Evolutionary conservation across 768 basidiomycete genomes (phyloP), one percentile per base, ranked within the genome.

Genomic region (Amanita rubescens): DNA sequence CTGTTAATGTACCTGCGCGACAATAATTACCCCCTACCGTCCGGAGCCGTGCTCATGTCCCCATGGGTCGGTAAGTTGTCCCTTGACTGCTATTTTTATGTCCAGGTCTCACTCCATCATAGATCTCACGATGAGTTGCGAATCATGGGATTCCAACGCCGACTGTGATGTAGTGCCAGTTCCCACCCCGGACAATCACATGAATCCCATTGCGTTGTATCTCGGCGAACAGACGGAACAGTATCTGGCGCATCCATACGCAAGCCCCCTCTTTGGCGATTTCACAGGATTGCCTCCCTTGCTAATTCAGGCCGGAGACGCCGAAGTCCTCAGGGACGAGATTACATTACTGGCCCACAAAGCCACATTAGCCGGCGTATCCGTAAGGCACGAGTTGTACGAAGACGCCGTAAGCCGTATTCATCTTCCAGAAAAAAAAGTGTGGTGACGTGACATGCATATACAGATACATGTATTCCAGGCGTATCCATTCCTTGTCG

Each of bases 61-160:
- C 94, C 94, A 4, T 97, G 94, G 94, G 92, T 95, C 59, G 93
- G 94, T 86, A 55, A 72, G 90, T 80, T n/a, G n/a, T 27, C 32
- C 46, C n/a, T 35, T 42, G 30, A 14, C 17, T 14, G 51, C 3
- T 53, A 30, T 37, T 32, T 33, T 44, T n/a, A 33, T 6, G 38
- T 27, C 19, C 45, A 25, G 39, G 30, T 45, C 58, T 58, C 22
- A 46, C 15, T 45, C 22, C 33, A 20, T 17, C 33, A 17, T 58
- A 90, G 92, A 95, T 67, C 70, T 99, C 57, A 97, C 96, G 0
- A 90, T 96, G 83, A 94, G 92, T 59, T 97, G 94, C 66, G 90
- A 94, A 53, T 95, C 93, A n/a, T 98, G 95, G 92, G 92, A 95
- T 27, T 89, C 87, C 53, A 97, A 97, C 66, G 83, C 87, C 24